Evolutionary conservation across 2,329 filamentous ascomycete genomes (phyloP), one percentile per base, ranked within the genome.

Genomic region (Xylaria arbuscula): DNA sequence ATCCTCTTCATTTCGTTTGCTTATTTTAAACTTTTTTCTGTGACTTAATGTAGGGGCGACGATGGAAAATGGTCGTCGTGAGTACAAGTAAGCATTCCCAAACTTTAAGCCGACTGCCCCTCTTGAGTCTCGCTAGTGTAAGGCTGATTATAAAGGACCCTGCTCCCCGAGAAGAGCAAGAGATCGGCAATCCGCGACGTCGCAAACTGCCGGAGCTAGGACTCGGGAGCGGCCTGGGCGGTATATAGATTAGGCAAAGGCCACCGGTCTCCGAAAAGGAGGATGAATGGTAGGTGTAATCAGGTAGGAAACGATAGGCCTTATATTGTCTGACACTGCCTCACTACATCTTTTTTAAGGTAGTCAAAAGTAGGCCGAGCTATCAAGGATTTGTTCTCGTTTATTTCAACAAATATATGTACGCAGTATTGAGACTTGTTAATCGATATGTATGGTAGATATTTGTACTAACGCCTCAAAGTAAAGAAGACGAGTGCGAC

Each of bases 161-260:
- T 45, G 15, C 17, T 19, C 2, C 40, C 15, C 40, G 40, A 45
- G 17, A 45, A 45, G 40, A 17, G 40, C n/a, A 42, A 42, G 38
- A 15, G 38, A 42, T 42, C 38, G 38, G 5, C 38, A 42, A 42
- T 42, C 17, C 15, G 4, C 40, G 40, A 45, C 40, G 15, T 17
- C 40, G 40, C 40, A 45, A 45, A 45, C 40, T 45, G n/a, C 40
- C 40, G 40, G 40, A 45, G 40, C 40, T 45, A 45, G 40, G 40
- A 45, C 40, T 45, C 15, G 8, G 40, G 13, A 17, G 40, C 40
- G 7, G 40, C 15, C n/a, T 4, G 40, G 40, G 40, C 40, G 1
- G 13, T 17, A 45, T 45, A 45, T 45, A 17, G 17, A 7, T 17
- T n/a, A n/a, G 40, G 15, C 40, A n/a, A 7, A 17, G 40, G 40